Base-by-base conservation (phyloP, 108 stramenopile genomes). In the Aureococcus anophagefferens region DNA sequence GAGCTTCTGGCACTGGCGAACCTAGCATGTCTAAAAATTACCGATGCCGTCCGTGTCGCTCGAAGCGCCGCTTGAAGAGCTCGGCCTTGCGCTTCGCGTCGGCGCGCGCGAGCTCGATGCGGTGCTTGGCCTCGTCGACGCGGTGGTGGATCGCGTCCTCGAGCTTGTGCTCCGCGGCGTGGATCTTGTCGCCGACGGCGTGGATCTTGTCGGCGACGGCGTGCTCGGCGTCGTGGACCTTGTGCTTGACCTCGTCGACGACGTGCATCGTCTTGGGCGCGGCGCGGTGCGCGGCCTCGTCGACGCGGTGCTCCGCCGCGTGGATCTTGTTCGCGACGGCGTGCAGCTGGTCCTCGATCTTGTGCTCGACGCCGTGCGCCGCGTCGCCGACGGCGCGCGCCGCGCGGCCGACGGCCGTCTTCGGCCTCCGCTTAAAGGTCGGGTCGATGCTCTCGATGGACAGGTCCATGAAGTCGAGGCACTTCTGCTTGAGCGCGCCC, bases 41-140 rank as follows among this genome's bases (percentile, higher is more conserved):
- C n/a, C n/a, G n/a, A n/a, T n/a, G n/a, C n/a, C n/a, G n/a, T n/a
- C n/a, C n/a, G n/a, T n/a, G n/a, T n/a, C n/a, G n/a, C n/a, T n/a
- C n/a, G n/a, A n/a, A 91, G 33, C 92, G 67, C 64, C 94, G 92
- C 40, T 84, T 76, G 30, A 90, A 77, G 66, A 92, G 73, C 77
- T 91, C 89, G 46, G 89, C 90, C 25, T 91, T 75, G 0, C 90
- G 85, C 72, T 94, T 90, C 25, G 93, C 93, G 7, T 88, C 89
- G 31, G 89, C 72, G 3, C 91, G 93, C 35, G 93, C 90, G 75
- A 90, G 77, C 7, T 93, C 31, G 31, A 84, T 83, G 46, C 94
- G 81, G 15, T 92, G 81, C 33, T 95, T 86, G 73, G 93, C 93
- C 74, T 95, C 92, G 21, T 93, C 78, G 21, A 95, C 91, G 0